Percentiles rank a stretch among this genome's conserved stretches.
Evolutionary conservation across 2,329 filamentous ascomycete species (phyloP).

Genomic region (Purpureocillium takamizusanense): DNA sequence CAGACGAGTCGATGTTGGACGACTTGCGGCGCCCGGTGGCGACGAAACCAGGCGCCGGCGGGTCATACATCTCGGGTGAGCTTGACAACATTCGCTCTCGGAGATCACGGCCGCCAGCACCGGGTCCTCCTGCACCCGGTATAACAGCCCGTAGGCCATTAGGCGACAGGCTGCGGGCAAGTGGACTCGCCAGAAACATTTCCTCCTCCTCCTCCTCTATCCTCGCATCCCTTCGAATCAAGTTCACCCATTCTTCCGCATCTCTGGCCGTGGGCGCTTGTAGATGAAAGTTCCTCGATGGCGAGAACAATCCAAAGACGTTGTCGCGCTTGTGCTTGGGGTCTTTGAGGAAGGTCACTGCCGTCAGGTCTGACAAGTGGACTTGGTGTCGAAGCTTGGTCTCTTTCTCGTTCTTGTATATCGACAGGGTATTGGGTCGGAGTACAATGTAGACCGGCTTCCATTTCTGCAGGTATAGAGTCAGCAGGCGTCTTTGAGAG

Average conservation of each 20-base stretch:
- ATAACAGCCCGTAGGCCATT: slow-evolving; percentile 4
- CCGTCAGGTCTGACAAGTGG: slow-evolving; percentile 80
- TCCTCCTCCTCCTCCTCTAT: slow-evolving; percentile 87
- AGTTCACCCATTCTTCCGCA: slow-evolving; percentile 76
- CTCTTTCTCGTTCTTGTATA: slow-evolving; percentile 89
- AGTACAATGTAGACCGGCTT: slow-evolving; percentile 84
- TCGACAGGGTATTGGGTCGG: slow-evolving; percentile 78
- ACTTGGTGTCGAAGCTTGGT: slow-evolving; percentile 84
- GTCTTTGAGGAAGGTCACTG: slow-evolving; percentile 80
- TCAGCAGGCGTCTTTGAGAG: background rate
- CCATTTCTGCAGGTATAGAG: slow-evolving; percentile 58
- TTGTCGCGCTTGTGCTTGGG: slow-evolving; percentile 79
- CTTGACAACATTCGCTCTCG: slow-evolving; percentile 42
- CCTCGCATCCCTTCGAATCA: slow-evolving; percentile 69
- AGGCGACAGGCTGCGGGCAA: slow-evolving; percentile 37
- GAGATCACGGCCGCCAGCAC: slow-evolving; percentile 14
- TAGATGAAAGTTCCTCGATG: slow-evolving; percentile 84
- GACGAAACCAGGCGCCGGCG: slow-evolving; percentile 23
- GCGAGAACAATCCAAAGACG: slow-evolving; percentile 87
- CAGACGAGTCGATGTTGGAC: slow-evolving; percentile 55
- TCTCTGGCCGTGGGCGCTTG: slow-evolving; percentile 67
- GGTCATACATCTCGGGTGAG: slow-evolving; percentile 47
- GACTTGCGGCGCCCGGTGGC: slow-evolving; percentile 42
- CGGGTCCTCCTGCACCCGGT: slow-evolving; percentile 2
- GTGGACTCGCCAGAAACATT: slow-evolving; percentile 63